Evolutionary conservation across 2,329 filamentous ascomycete species (phyloP), one percentile per base, ranked within the genome.

Genomic region (Fusarium clavum): DNA sequence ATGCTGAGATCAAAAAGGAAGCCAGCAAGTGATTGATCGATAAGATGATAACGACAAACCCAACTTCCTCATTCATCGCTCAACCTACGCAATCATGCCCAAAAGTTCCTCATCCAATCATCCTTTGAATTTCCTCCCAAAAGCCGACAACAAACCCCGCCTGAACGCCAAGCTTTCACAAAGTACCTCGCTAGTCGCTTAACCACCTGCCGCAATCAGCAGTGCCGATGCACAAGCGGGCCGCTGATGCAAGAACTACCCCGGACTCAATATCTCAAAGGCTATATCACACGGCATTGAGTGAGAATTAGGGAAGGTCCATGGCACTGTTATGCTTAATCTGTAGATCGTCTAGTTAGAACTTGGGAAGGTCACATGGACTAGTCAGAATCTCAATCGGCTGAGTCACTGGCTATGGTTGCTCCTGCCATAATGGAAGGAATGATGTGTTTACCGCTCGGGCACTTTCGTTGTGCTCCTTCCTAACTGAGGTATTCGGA

Each of bases 221-320:
- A 44, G 60, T 71, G 46, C 67, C 67, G 67, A 70, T 67, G 64
- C 63, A 49, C 48, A 45, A 46, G 62, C 67, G 67, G 67, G 20
- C 67, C 67, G 63, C 45, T 14, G 41, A 43, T 20, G 24, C 30
- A 55, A 67, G 56, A 67, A 38, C 27, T 20, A 70, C 58, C 20
- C 49, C 29, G n/a, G n/a, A 24, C 30, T 44, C 27, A 18, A 56
- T 63, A 59, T 48, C 45, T 29, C 4, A 32, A 30, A 49, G 25
- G 48, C 22, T 43, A 32, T 25, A 51, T 67, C 47, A 18, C 44
- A 29, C 67, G 67, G 67, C 57, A 68, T 64, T 27, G 32, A 14
- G 38, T n/a, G 41, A 68, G 22, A 18, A 30, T 70, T 70, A 27
- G 59, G 67, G 67, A 70, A 70, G 67, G 67, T 70, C 61, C 30